Evolutionary conservation across 2,329 filamentous ascomycete species (phyloP), one percentile per base, ranked within the genome.

Genomic region (Paraconiothyrium sp.): DNA sequence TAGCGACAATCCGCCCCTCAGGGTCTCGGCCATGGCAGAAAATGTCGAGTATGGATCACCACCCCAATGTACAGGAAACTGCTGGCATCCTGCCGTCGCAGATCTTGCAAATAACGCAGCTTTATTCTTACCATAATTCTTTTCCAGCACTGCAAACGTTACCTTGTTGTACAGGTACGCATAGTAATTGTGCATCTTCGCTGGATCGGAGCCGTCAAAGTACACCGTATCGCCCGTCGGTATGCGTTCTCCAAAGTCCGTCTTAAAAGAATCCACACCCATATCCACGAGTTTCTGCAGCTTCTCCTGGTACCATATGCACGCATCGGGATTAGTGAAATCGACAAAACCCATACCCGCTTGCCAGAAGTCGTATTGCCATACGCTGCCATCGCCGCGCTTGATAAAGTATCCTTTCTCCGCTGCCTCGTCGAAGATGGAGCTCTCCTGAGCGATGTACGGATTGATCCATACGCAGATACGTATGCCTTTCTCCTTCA

Each of bases 131-230:
- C 62, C 59, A 35, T 54, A 65, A 32, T 54, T 58, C 32, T 52
- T 47, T 35, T 65, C 62, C n/a, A 65, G 41, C 14, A 65, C 59
- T 43, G 62, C 62, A 34, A 62, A 65, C 20, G 60, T 62, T 4
- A 58, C 62, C 39, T 62, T 65, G 56, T 65, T 65, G 44, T 65
- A 65, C n/a, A 65, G 35, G 54, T 54, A 65, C 11, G 62, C 37
- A 43, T 65, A 65, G 35, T 65, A 65, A 59, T 65, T 65, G 57
- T 65, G 62, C 62, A 65, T 62, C 43, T 65, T 65, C 3, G 47
- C 20, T 20, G 62, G 62, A 48, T 57, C 56, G 7, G 62, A 65
- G n/a, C 57, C 62, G 30, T 65, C 62, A 30, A 60, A 59, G 50
- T 65, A 65, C 7, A 65, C 59, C 13, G 57, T 51, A 50, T 65